A percentile compares a stretch with the other conserved stretches of the same genome.
Conservation (phyloP, 1,139 yeast species). For the Debaryomyces singareniensis region DNA sequence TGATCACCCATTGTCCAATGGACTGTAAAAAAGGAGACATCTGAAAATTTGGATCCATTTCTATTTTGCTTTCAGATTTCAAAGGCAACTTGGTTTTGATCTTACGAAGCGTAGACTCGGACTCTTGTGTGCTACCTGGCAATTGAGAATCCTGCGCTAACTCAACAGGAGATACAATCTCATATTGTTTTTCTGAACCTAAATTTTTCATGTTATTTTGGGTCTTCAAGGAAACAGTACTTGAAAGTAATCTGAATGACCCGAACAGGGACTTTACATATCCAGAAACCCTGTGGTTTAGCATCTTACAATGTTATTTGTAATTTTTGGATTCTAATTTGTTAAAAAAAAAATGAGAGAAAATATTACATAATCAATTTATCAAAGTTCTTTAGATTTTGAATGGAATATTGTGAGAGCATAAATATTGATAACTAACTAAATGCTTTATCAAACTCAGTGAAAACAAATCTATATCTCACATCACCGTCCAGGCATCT, state of each 20-base stretch:
- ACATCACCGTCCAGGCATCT: slow-evolving; percentile 45
- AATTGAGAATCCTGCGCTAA: slow-evolving; percentile 45
- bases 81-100: slow-evolving; percentile 42
- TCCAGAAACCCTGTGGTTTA: no score
- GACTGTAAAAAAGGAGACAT: slow-evolving; percentile 66
- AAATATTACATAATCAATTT: slow-evolving; percentile 1
- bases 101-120: slow-evolving; percentile 33
- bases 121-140: slow-evolving; percentile 39
- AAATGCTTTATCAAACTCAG: slow-evolving; percentile 40
- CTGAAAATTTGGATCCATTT: slow-evolving; percentile 45
- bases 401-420: no score
- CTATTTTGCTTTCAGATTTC: slow-evolving; percentile 51
- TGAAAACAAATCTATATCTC: slow-evolving; percentile 59
- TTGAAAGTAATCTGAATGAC: no score
- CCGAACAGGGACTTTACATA: no score
- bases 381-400: no score
- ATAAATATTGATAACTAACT: no score
- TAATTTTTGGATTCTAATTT: no score
- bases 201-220: slow-evolving; percentile 10
- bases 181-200: slow-evolving; percentile 18
- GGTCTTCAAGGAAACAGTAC: no score
- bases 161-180: slow-evolving; percentile 31
- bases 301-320: no score
- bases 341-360: slow-evolving; percentile 1
- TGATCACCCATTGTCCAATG: slow-evolving; percentile 67